Evolutionary conservation across 441 rosid genomes (phyloP).

Genomic region (Euphorbia schlechtendalii): DNA sequence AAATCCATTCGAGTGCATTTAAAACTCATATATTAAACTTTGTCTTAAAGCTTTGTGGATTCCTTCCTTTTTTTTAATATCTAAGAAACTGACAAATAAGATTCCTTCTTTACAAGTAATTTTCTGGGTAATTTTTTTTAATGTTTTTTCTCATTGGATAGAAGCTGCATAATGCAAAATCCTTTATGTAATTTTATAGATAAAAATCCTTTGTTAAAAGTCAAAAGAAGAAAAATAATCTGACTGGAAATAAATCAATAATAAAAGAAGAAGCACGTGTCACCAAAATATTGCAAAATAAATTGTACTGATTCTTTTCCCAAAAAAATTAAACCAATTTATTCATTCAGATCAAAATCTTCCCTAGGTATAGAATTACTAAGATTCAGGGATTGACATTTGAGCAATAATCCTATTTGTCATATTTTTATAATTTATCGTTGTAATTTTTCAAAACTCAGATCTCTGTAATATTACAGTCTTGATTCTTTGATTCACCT

Average conservation of each 20-base stretch:
- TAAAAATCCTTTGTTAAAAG: background rate
- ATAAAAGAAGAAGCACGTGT: slow-evolving; percentile 8
- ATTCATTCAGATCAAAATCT: slow-evolving; percentile 4
- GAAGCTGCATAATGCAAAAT: too few relatives aligned
- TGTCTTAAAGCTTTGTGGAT: background rate
- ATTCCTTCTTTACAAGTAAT: background rate
- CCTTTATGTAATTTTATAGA: too few relatives aligned
- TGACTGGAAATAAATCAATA: background rate
- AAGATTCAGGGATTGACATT: slow-evolving; percentile 1
- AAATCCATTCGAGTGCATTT: background rate
- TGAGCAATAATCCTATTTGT: background rate
- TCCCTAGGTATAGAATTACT: background rate
- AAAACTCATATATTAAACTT: background rate
- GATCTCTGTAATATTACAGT: background rate
- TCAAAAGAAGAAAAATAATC: background rate
- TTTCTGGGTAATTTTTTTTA: too few relatives aligned
- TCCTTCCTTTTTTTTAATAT: background rate
- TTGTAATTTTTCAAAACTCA: background rate
- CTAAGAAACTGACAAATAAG: background rate
- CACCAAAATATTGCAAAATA: background rate
- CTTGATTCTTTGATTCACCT: too few relatives aligned
- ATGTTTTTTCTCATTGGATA: background rate
- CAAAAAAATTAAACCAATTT: too few relatives aligned
- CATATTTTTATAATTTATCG: background rate
- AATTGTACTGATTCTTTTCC: background rate